phyloP scores from a whole-genome alignment of 1,284 basidiomycete species.

The Heterobasidion irregulare region DNA sequence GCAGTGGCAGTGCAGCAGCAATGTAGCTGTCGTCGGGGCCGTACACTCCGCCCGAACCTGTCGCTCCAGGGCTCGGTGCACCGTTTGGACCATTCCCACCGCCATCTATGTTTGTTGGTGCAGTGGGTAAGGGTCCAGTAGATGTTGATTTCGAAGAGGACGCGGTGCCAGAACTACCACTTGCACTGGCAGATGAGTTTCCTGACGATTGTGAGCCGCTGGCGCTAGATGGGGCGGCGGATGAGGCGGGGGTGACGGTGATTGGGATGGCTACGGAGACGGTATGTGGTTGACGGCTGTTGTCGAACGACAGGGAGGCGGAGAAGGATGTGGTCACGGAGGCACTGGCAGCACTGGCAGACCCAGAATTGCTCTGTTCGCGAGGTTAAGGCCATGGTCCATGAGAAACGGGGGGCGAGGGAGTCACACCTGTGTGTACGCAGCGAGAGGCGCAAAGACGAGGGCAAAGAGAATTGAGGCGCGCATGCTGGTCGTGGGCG shows the following conservation, averaged over 20 bases:
- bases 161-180: conserved; percentile 13
- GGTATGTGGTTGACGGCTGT: conserved; percentile 30
- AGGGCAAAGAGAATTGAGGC: conserved; percentile 16
- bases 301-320: conserved; percentile 19
- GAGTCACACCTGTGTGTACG: conserved; percentile 24
- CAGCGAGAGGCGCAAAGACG: conserved; percentile 23
- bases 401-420: conserved; percentile 4
- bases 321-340: conserved; percentile 17
- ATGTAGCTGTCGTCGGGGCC: conserved; percentile 61
- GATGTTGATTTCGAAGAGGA: conserved; percentile 18
- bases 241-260: conserved; percentile 27
- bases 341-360: conserved; percentile 1
- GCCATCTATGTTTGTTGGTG: conserved; percentile 40
- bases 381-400: conserved; percentile 4
- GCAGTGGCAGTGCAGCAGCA: conserved; percentile 40
- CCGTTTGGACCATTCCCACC: conserved; percentile 39
- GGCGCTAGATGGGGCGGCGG: conserved; percentile 7
- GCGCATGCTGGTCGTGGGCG: conserved; percentile 17
- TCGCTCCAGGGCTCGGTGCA: conserved; percentile 38
- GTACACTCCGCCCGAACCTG: conserved; percentile 30
- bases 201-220: conserved; percentile 14
- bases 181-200: conserved; percentile 9
- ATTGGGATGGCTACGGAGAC: conserved; percentile 30
- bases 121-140: conserved; percentile 42
- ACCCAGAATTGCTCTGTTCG: conserved; percentile 5